Conservation (phyloP, 208 protist genomes). For the Leishmania guyanensis region DNA sequence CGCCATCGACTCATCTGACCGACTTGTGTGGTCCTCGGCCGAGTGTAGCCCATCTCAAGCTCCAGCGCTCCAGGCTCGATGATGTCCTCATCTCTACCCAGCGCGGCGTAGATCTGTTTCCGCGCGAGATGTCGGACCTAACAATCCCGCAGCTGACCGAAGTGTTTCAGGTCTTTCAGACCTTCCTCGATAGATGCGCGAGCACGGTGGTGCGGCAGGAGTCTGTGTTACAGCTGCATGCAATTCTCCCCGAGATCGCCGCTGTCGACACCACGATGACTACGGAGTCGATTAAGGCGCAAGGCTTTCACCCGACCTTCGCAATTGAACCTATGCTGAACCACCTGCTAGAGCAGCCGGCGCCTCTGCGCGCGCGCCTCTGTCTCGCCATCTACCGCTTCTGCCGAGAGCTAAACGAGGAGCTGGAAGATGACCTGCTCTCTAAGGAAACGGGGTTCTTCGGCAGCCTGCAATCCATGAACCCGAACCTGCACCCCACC, state of each 20-base stretch:
- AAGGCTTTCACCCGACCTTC: constrained; percentile 44
- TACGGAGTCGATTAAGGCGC: constrained; percentile 16
- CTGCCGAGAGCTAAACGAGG: constrained; percentile 56
- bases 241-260: constrained; percentile 37
- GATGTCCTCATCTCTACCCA: constrained; percentile 15
- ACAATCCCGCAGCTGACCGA: constrained; percentile 41
- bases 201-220: constrained; percentile 27
- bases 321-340: constrained; percentile 49
- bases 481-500: constrained; percentile 17
- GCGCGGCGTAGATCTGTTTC: constrained; percentile 22
- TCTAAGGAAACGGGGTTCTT: constrained; percentile 52
- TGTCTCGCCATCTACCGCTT: constrained; percentile 78
- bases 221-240: constrained; percentile 33
- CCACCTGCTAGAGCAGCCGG: constrained; percentile 45
- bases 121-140: constrained; percentile 40
- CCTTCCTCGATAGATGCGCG: constrained; percentile 37
- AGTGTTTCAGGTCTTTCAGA: constrained; percentile 44
- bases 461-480: constrained; percentile 32
- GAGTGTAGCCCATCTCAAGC: constrained; percentile 7
- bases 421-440: constrained; percentile 81
- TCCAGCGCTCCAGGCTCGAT: constrained; percentile 16
- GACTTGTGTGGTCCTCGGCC: neutral
- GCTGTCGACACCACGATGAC: constrained; percentile 27
- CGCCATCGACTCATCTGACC: constrained; percentile 10
- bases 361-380: constrained; percentile 60